These are phyloP conservation scores for Nothomitra cinnamomea DNA, from an alignment of 2,329 filamentous ascomycete genomes.

Conservation along the genomic window DNA sequence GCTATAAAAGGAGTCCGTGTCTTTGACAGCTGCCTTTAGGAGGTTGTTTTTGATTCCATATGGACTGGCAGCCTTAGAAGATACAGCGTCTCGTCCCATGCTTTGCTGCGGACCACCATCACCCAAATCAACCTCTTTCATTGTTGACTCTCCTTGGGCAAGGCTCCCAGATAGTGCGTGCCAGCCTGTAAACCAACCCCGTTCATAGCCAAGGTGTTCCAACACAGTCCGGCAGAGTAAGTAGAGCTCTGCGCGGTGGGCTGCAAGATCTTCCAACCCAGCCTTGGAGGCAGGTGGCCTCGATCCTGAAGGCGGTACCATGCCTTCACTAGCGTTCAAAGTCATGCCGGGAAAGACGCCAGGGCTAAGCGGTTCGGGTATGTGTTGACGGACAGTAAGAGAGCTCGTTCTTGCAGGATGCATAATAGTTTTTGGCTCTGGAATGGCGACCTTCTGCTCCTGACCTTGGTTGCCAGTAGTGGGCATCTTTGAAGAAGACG, in stretches of 20 bases:
- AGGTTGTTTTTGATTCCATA: conserved; percentile 14
- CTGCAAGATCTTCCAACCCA: conserved; percentile 68
- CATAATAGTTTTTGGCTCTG: conserved; percentile 54
- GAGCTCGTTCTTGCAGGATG: conserved; percentile 50
- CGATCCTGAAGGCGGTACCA: conserved; percentile 15
- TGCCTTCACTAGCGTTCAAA: not conserved
- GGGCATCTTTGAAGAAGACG: conserved; percentile 1
- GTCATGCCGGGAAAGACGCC: conserved; percentile 26
- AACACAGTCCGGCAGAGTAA: conserved; percentile 65
- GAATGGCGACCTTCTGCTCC: conserved; percentile 45
- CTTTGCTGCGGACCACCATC: conserved; percentile 18
- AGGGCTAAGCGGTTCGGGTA: conserved; percentile 29
- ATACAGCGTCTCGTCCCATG: not conserved
- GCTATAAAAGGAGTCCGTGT: conserved; percentile 42
- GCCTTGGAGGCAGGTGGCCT: conserved; percentile 14
- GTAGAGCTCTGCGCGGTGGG: conserved; percentile 66
- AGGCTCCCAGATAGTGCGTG: conserved; percentile 28
- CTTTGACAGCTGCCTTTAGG: conserved; percentile 43
- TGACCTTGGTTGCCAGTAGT: conserved; percentile 18
- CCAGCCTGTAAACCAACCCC: conserved; percentile 68
- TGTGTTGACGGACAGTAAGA: conserved; percentile 27
- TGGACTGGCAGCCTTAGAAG: not conserved
- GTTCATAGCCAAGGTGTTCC: conserved; percentile 52
- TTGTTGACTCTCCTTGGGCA: conserved; percentile 20
- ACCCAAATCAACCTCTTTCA: conserved; percentile 42